phyloP scores from a whole-genome alignment of 139 green algal species.

The Ettlia oleoabundans region DNA sequence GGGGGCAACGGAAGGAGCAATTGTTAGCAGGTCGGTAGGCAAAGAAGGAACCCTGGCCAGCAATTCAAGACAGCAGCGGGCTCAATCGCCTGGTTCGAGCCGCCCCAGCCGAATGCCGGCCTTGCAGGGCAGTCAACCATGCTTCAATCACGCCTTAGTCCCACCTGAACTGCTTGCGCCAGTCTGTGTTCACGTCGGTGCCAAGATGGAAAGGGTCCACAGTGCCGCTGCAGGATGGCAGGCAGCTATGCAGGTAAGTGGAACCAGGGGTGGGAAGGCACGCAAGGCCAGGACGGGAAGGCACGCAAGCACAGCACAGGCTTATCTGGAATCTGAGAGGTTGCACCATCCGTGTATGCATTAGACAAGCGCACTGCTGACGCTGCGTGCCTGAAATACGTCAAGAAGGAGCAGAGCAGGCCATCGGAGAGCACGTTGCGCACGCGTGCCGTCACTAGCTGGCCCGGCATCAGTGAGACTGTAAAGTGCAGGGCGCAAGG shows the following conservation, averaged over 20 bases:
- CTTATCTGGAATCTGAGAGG: not conserved
- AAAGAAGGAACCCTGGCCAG: not conserved
- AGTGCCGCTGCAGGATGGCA: slow-evolving; percentile 58
- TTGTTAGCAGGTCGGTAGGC: not conserved
- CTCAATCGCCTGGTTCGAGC: no score
- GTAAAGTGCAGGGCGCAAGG: slow-evolving; percentile 1
- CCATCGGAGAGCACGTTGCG: slow-evolving; percentile 76
- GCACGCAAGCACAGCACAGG: not conserved
- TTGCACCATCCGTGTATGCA: not conserved
- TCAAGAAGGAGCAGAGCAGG: slow-evolving; percentile 86
- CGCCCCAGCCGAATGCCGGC: no score
- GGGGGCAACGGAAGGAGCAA: not conserved
- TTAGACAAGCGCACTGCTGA: no score
- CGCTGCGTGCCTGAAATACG: slow-evolving; percentile 75
- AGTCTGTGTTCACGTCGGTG: slow-evolving; percentile 21
- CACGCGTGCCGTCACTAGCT: slow-evolving; percentile 76
- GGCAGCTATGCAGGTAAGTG: not conserved
- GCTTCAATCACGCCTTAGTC: not conserved
- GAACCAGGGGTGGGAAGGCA: no score
- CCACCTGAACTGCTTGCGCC: slow-evolving; percentile 42
- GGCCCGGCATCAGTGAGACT: slow-evolving; percentile 75
- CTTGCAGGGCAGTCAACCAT: no score
- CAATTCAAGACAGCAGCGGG: no score
- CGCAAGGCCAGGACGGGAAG: no score
- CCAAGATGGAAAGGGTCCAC: slow-evolving; percentile 88